Conservation (phyloP, 805 yeast genomes). For the Pichia eremophila region DNA sequence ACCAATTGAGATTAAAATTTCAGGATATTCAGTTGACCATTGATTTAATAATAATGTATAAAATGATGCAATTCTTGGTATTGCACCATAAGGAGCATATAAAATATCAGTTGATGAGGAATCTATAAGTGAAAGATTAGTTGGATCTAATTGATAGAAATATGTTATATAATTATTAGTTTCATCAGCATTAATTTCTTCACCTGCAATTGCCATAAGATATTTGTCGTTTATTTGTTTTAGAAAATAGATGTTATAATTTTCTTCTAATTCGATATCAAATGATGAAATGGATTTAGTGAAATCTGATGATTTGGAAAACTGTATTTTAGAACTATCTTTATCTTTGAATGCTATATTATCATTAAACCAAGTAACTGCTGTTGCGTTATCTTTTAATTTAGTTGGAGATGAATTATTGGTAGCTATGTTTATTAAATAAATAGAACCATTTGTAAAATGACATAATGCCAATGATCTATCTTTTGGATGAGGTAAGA, state of each 20-base stretch:
- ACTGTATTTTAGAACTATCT: conserved; percentile 1
- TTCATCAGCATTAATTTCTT: not conserved
- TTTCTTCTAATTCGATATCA: conserved; percentile 7
- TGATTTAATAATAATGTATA: conserved; percentile 33
- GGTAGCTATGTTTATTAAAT: conserved; percentile 1
- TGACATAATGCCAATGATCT: not conserved
- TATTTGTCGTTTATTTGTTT: conserved; percentile 1
- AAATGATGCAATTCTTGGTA: conserved; percentile 36
- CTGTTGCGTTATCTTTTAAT: conserved; percentile 1
- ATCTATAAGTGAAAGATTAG: not conserved
- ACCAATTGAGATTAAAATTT: conserved; percentile 41
- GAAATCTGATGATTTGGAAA: not conserved
- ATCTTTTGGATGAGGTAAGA: conserved; percentile 3
- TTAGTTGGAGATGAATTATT: not conserved
- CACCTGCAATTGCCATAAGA: conserved; percentile 2
- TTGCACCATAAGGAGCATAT: conserved; percentile 36
- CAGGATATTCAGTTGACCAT: conserved; percentile 30
- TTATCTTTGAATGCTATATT: not conserved
- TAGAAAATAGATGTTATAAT: conserved; percentile 1
- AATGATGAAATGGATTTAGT: not conserved
- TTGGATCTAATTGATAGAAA: not conserved
- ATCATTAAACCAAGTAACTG: conserved; percentile 9
- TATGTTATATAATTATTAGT: conserved; percentile 1
- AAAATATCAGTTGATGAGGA: conserved; percentile 8
- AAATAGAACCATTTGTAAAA: conserved; percentile 3